These are phyloP conservation scores for Echinochloa phyllopogon DNA, from an alignment of 176 grass and related monocot genomes.

Conservation along the genomic window DNA sequence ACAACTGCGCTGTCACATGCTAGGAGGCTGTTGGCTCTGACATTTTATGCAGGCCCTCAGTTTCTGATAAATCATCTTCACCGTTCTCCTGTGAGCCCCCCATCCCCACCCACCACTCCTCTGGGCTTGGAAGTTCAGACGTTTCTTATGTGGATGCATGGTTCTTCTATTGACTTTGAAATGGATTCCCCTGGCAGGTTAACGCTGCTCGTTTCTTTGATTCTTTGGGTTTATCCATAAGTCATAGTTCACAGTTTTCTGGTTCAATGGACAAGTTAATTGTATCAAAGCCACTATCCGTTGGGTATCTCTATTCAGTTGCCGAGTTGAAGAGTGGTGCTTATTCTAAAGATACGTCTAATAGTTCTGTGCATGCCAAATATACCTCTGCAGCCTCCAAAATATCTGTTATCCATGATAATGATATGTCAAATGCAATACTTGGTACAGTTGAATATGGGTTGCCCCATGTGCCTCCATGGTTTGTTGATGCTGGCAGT, in stretches of 20 bases:
- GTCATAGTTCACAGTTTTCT: constrained; percentile 78
- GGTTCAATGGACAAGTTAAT: constrained; percentile 92
- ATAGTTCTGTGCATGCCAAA: constrained; percentile 41
- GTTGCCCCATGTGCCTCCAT: constrained; percentile 85
- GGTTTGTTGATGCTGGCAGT: constrained; percentile 72
- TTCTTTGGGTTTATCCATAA: constrained; percentile 74
- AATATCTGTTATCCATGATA: constrained; percentile 69
- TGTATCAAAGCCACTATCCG: constrained; percentile 74
- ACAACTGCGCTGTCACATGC: constrained; percentile 77
- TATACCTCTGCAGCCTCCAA: constrained; percentile 49
- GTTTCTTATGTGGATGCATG: constrained; percentile 32
- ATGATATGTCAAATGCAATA: constrained; percentile 39
- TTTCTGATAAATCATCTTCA: constrained; percentile 82
- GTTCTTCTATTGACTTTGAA: constrained; percentile 41
- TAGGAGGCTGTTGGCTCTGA: constrained; percentile 78
- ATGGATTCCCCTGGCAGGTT: constrained; percentile 57
- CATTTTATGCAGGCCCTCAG: constrained; percentile 85
- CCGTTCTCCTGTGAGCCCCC: constrained; percentile 60
- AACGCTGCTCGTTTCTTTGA: constrained; percentile 75
- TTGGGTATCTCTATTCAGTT: constrained; percentile 90
- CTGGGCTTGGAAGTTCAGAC: constrained; percentile 22
- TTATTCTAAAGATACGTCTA: constrained; percentile 49
- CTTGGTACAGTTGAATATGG: constrained; percentile 52
- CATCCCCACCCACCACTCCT: neutral
- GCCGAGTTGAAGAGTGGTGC: constrained; percentile 78